phyloP scores from a whole-genome alignment of 1,139 yeast species.

The Taphrina deformans region DNA sequence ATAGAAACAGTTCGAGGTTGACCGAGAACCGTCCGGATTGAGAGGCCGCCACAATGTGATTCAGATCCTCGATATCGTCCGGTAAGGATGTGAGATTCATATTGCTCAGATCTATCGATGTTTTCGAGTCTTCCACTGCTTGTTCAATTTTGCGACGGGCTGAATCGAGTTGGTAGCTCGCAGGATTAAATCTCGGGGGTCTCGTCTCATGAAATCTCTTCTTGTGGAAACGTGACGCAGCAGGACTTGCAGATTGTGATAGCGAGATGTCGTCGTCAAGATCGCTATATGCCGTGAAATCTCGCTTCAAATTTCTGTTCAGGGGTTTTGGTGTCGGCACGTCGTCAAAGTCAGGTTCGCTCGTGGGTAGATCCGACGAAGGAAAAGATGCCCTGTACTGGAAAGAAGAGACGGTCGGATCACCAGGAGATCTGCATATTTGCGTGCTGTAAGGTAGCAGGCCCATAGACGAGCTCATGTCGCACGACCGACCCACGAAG shows the following conservation, averaged over 20 bases:
- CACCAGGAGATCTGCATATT: constrained; percentile 9
- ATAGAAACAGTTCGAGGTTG: constrained; percentile 14
- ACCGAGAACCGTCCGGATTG: constrained; percentile 13
- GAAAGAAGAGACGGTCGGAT: background rate
- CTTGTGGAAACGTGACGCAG: constrained; percentile 8
- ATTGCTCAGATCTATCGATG: constrained; percentile 17
- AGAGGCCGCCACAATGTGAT: constrained; percentile 17
- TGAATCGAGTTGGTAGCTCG: constrained; percentile 8
- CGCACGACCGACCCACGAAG: background rate
- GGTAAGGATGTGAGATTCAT: constrained; percentile 23
- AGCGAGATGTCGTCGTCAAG: constrained; percentile 7
- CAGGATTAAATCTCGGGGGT: constrained; percentile 13
- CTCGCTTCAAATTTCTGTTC: constrained; percentile 19
- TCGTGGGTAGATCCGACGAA: constrained; percentile 17
- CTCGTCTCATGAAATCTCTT: constrained; percentile 11
- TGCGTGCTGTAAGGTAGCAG: constrained; percentile 9
- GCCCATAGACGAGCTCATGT: constrained; percentile 9
- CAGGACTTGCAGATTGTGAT: constrained; percentile 24
- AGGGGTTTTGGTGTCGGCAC: constrained; percentile 12
- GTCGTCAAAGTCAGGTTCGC: constrained; percentile 19
- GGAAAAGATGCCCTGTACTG: constrained; percentile 18
- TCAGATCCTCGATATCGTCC: constrained; percentile 22
- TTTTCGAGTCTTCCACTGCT: constrained; percentile 23
- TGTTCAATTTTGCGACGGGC: constrained; percentile 19
- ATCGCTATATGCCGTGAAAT: constrained; percentile 26